phyloP scores from a whole-genome alignment of 2,329 filamentous ascomycete genomes.

The Ophiostoma piceae region DNA sequence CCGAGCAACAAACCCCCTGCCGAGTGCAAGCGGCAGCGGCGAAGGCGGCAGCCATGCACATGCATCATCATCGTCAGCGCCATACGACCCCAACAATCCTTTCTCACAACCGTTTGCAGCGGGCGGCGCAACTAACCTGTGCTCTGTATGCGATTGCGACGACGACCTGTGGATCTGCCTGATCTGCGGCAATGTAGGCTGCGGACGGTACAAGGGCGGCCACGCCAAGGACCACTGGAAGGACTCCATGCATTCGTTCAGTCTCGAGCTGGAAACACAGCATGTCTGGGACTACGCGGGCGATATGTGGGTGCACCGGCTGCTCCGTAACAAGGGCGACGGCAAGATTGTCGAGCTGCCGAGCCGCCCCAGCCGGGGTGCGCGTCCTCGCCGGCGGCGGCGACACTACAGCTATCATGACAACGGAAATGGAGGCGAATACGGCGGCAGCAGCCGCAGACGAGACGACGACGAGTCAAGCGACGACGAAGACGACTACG shows the following conservation, averaged over 20 bases:
- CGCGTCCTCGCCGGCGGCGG: neutral
- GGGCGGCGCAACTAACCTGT: conserved; percentile 60
- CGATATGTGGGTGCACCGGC: conserved; percentile 90
- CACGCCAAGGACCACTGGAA: conserved; percentile 94
- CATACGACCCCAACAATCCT: conserved; percentile 45
- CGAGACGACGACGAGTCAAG: neutral
- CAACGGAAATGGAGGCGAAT: neutral
- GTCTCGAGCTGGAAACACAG: conserved; percentile 87
- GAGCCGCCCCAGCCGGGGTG: conserved; percentile 33
- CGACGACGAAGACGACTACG: conserved; percentile 25
- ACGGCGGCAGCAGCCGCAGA: neutral
- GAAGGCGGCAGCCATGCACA: neutral
- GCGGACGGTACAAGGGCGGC: conserved; percentile 87
- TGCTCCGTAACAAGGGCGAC: conserved; percentile 90
- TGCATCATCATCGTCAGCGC: conserved; percentile 19
- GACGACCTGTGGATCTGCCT: conserved; percentile 92
- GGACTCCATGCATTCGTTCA: conserved; percentile 81
- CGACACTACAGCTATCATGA: neutral
- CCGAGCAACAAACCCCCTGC: conserved; percentile 64
- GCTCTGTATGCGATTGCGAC: conserved; percentile 71
- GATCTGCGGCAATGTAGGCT: conserved; percentile 87
- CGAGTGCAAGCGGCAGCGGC: conserved; percentile 22
- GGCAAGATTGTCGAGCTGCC: conserved; percentile 91
- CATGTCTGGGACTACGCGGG: conserved; percentile 97
- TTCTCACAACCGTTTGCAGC: conserved; percentile 54